Evolutionary conservation across 2,329 filamentous ascomycete species (phyloP).

Genomic region (Boeremia exigua): DNA sequence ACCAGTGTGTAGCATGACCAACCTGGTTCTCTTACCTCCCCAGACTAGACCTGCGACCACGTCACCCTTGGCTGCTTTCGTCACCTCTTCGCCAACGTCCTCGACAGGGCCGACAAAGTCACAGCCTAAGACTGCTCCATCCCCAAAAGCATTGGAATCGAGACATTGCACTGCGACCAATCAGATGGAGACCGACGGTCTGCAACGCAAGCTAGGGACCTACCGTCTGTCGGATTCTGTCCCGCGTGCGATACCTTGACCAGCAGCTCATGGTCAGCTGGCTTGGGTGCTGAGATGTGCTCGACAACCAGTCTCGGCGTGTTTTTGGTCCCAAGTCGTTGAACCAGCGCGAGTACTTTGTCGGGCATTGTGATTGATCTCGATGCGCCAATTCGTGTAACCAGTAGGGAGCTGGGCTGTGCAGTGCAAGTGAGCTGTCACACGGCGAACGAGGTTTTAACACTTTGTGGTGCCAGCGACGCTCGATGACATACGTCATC

Average conservation of each 20-base stretch:
- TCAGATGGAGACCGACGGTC: background rate
- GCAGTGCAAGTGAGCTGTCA: background rate
- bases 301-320: background rate
- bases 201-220: background rate
- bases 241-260: background rate
- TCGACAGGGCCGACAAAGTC: constrained; percentile 32
- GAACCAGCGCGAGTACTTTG: background rate
- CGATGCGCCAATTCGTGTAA: background rate
- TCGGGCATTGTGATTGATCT: background rate
- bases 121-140: constrained; percentile 40
- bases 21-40: background rate
- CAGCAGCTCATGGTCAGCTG: background rate
- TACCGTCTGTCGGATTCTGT: background rate
- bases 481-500: background rate
- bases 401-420: background rate
- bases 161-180: background rate
- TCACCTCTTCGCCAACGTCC: background rate
- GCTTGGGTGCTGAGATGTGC: background rate
- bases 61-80: background rate
- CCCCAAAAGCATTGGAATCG: constrained; percentile 35
- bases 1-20: background rate
- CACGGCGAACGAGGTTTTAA: background rate
- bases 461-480: background rate
- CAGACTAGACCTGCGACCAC: background rate
- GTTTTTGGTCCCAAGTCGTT: background rate